Evolutionary conservation across 305 asterid genomes (phyloP).

Genomic region (Ajuga reptans): DNA sequence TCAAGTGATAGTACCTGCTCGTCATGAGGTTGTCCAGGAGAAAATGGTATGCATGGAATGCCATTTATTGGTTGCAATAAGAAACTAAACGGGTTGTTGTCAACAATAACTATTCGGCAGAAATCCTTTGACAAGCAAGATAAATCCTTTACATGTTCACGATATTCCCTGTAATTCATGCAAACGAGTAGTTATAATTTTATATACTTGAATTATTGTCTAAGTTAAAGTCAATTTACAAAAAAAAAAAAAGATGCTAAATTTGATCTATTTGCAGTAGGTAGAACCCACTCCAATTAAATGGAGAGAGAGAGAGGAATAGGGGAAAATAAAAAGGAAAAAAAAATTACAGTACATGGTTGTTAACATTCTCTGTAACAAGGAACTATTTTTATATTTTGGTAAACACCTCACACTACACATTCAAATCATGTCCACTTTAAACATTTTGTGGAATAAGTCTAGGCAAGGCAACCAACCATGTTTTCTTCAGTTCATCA

Average conservation of each 20-base stretch:
- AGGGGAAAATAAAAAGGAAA: no score
- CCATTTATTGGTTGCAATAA: slow-evolving; percentile 87
- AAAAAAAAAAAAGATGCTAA: neutral
- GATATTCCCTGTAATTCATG: slow-evolving; percentile 56
- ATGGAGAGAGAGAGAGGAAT: neutral
- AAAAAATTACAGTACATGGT: neutral
- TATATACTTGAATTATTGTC: neutral
- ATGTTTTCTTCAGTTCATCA: neutral
- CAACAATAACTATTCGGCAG: slow-evolving; percentile 69
- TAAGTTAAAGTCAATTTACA: neutral
- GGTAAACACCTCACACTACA: neutral
- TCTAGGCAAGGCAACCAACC: neutral
- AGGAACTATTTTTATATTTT: neutral
- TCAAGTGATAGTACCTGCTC: slow-evolving; percentile 27
- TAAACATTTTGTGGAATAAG: neutral
- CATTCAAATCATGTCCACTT: neutral
- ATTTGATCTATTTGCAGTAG: neutral
- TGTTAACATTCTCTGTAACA: neutral
- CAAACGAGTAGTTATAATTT: slow-evolving; percentile 16
- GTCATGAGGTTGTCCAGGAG: slow-evolving; percentile 84
- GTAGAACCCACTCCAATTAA: neutral
- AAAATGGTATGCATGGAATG: slow-evolving; percentile 86
- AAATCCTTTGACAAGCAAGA: slow-evolving; percentile 62
- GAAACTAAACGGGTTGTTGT: slow-evolving; percentile 93
- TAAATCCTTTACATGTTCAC: slow-evolving; percentile 86